Conservation (phyloP, 169 alveolate genomes). For the Plasmodium inui region DNA sequence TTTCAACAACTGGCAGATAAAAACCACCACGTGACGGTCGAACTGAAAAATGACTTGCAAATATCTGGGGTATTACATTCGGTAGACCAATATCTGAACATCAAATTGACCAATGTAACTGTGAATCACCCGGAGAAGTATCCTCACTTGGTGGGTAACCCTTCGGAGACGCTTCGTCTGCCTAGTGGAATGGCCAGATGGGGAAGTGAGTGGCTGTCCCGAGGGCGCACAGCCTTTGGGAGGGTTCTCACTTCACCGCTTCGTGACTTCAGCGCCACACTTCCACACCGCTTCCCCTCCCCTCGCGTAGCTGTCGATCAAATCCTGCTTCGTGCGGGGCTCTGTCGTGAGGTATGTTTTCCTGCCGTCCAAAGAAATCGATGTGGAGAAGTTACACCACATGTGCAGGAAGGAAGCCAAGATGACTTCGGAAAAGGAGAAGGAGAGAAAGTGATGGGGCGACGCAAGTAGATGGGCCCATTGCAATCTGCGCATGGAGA, state of each 20-base stretch:
- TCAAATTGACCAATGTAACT: conserved; percentile 91
- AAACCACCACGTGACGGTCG: conserved; percentile 92
- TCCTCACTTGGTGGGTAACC: conserved; percentile 90
- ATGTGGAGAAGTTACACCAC: conserved; percentile 91
- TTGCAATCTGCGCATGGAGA: background rate
- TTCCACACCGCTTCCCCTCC: background rate
- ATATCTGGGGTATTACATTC: conserved; percentile 93
- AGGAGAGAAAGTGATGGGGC: conserved; percentile 57
- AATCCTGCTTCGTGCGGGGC: conserved; percentile 95
- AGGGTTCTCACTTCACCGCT: background rate
- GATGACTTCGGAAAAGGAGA: conserved; percentile 77
- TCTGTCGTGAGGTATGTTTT: conserved; percentile 95
- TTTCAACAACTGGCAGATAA: conserved; percentile 93
- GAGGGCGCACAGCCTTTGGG: background rate
- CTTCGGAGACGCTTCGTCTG: background rate
- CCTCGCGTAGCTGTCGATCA: conserved; percentile 84
- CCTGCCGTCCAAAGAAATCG: conserved; percentile 91
- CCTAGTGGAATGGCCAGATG: background rate
- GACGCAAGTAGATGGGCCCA: background rate
- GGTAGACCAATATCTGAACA: conserved; percentile 94
- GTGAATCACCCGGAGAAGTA: conserved; percentile 92
- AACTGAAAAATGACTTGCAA: conserved; percentile 94
- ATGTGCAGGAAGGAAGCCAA: conserved; percentile 91
- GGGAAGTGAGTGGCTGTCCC: background rate
- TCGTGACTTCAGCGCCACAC: background rate